A percentile compares a stretch with the other conserved stretches of the same genome.
Conservation (phyloP, 83 land plant species). For the Picea engelmannii region DNA sequence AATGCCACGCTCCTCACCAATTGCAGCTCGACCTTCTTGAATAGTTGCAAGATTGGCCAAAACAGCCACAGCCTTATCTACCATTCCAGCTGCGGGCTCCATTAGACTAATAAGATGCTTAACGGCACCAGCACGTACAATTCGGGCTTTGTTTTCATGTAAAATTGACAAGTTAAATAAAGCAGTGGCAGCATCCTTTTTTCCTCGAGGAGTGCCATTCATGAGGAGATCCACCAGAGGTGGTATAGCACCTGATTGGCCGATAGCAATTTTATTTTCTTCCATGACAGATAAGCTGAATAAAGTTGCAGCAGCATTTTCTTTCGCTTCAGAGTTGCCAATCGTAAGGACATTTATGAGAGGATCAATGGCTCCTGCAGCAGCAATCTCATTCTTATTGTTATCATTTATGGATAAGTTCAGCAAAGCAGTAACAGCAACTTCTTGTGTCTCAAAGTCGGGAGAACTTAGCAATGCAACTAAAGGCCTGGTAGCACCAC, state of each 20-base stretch:
- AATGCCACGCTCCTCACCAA: slow-evolving; percentile 82
- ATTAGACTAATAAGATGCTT: slow-evolving; percentile 76
- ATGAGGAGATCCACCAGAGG: slow-evolving; percentile 81
- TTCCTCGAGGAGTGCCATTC: slow-evolving; percentile 84
- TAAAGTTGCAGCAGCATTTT: slow-evolving; percentile 91
- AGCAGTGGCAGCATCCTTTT: slow-evolving; percentile 97
- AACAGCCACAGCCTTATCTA: slow-evolving; percentile 92
- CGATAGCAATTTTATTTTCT: slow-evolving; percentile 81
- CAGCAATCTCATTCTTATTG: slow-evolving; percentile 80
- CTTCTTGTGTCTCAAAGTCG: slow-evolving; percentile 67
- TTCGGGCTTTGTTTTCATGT: slow-evolving; percentile 90
- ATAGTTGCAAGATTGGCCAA: slow-evolving; percentile 81
- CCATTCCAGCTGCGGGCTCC: slow-evolving; percentile 84
- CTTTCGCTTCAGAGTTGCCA: slow-evolving; percentile 77
- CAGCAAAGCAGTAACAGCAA: slow-evolving; percentile 89
- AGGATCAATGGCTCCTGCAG: slow-evolving; percentile 79
- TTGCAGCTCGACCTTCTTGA: slow-evolving; percentile 79
- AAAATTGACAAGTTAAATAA: slow-evolving; percentile 85
- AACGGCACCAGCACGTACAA: slow-evolving; percentile 91
- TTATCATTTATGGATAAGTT: slow-evolving; percentile 84
- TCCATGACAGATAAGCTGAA: slow-evolving; percentile 88
- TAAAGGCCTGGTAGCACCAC: slow-evolving; percentile 81
- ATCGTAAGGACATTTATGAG: slow-evolving; percentile 74
- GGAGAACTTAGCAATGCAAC: slow-evolving; percentile 63
- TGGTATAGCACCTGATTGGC: slow-evolving; percentile 88